A percentile compares a stretch with the other conserved stretches of the same genome.
Evolutionary conservation across 352 stramenopile genomes (phyloP).

Genomic region (Aphanomyces stellatus): DNA sequence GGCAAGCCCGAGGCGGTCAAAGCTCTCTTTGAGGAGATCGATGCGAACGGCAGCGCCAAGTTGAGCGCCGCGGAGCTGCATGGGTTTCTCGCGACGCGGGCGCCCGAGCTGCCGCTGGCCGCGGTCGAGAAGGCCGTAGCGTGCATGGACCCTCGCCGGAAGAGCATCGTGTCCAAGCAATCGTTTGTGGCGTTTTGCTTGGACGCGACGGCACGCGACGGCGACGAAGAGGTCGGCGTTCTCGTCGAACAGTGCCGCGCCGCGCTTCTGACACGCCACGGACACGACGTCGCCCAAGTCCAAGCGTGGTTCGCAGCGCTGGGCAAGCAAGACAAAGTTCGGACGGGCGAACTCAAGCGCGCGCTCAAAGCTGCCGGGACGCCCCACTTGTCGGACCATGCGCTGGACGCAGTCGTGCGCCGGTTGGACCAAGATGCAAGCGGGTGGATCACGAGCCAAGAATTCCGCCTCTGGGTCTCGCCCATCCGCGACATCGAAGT

Average conservation of each 20-base stretch:
- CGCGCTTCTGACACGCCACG: slow-evolving; percentile 8
- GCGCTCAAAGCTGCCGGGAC: slow-evolving; percentile 28
- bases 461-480: slow-evolving; percentile 43
- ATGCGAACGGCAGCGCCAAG: slow-evolving; percentile 43
- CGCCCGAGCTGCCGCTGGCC: background rate
- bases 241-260: slow-evolving; percentile 26
- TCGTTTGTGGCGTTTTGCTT: slow-evolving; percentile 41
- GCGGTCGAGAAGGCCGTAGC: slow-evolving; percentile 26
- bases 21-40: slow-evolving; percentile 38
- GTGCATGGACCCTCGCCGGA: slow-evolving; percentile 42
- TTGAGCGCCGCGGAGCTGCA: slow-evolving; percentile 43
- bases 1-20: slow-evolving; percentile 11
- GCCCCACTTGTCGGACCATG: slow-evolving; percentile 19
- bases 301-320: slow-evolving; percentile 41
- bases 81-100: slow-evolving; percentile 32
- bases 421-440: slow-evolving; percentile 47
- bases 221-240: slow-evolving; percentile 13
- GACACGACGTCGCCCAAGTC: slow-evolving; percentile 25
- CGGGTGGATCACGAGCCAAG: slow-evolving; percentile 54
- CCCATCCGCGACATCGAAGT: slow-evolving; percentile 56
- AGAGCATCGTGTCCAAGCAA: slow-evolving; percentile 43
- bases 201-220: background rate
- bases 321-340: slow-evolving; percentile 34
- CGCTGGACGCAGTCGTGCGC: slow-evolving; percentile 32
- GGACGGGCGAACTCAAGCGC: slow-evolving; percentile 47